Base-by-base conservation (phyloP, 139 green algal genomes). In the Raphidocelis subcapitata region DNA sequence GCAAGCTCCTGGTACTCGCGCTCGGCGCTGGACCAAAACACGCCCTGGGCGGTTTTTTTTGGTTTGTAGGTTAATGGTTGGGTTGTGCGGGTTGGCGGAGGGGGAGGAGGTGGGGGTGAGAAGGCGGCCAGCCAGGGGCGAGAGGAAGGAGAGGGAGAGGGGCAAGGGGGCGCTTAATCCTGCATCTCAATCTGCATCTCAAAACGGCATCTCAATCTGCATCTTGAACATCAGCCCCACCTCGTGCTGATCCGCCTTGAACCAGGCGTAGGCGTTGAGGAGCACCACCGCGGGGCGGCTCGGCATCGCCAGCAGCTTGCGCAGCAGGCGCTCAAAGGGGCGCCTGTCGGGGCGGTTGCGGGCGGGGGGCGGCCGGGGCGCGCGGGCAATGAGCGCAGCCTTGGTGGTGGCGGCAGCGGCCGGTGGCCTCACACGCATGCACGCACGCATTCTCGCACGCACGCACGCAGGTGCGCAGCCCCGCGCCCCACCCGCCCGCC, bases 1-100 rank as follows among this genome's bases (percentile, higher is more conserved):
- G 80, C 80, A 37, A 82, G 47, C 51, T 82, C 75, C 1, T 61
- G 57, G 10, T 76, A 76, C 41, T 85, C 80, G 26, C 75, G 62
- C 37, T 85, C 80, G 0, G 67, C 49, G 56, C 49, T 85, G 62
- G 36, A 41, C 54, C 71, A 82, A 46, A 70, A 85, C 15, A 55
- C 70, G 35, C 71, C 70, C 36, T 62, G 10, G 1, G 33, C 26
- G 2, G 44, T 8, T 8, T 49, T 49, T 20, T 49, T 49, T 20
- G 41, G 12, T 49, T 49, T 49, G 41, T 49, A 20, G 41, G 12
- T 20, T 49, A 49, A 49, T 49, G 8, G 41, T n/a, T n/a, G n/a
- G n/a, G n/a, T n/a, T n/a, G n/a, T n/a, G n/a, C n/a, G n/a, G n/a
- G n/a, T n/a, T n/a, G n/a, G n/a, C n/a, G n/a, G n/a, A n/a, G n/a